phyloP scores from a whole-genome alignment of 2,329 filamentous ascomycete species.

The Capronia americana region DNA sequence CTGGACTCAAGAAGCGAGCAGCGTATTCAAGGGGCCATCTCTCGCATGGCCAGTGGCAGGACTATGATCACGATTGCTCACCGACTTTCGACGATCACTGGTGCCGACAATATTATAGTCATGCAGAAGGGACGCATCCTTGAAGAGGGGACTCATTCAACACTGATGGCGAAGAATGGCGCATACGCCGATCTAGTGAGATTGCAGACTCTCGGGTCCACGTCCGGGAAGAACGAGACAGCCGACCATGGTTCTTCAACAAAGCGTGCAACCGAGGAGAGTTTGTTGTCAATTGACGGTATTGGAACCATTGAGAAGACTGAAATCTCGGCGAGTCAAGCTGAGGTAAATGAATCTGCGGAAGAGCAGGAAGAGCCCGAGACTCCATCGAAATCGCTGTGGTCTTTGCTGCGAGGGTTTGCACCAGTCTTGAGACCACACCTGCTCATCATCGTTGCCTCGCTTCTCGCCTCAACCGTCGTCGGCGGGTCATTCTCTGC shows the following conservation, averaged over 20 bases:
- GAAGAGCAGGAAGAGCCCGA: constrained; percentile 17
- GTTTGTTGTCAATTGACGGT: constrained; percentile 1
- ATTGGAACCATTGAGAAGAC: constrained; percentile 23
- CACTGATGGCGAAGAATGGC: constrained; percentile 47
- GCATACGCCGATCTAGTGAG: constrained; percentile 59
- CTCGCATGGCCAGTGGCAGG: constrained; percentile 41
- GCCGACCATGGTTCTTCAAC: constrained; percentile 22
- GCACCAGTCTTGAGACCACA: constrained; percentile 53
- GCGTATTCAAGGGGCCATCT: constrained; percentile 45
- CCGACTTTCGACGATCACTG: constrained; percentile 44
- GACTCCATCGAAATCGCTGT: constrained; percentile 19
- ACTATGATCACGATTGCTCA: constrained; percentile 40
- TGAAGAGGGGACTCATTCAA: constrained; percentile 45
- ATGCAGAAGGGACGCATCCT: constrained; percentile 45
- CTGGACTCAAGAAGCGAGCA: constrained; percentile 47
- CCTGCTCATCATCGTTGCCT: constrained; percentile 53
- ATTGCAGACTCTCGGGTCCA: constrained; percentile 47
- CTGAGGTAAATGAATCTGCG: background rate
- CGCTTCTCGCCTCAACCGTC: constrained; percentile 58
- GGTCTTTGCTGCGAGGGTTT: constrained; percentile 43
- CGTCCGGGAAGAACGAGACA: constrained; percentile 8
- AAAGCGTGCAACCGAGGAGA: constrained; percentile 1
- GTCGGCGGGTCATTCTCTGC: constrained; percentile 66
- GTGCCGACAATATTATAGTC: constrained; percentile 48
- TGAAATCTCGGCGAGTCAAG: constrained; percentile 15